Evolutionary conservation across 306 rosid species (phyloP), one percentile per base, ranked within the genome.

Genomic region (Alnus rubra): DNA sequence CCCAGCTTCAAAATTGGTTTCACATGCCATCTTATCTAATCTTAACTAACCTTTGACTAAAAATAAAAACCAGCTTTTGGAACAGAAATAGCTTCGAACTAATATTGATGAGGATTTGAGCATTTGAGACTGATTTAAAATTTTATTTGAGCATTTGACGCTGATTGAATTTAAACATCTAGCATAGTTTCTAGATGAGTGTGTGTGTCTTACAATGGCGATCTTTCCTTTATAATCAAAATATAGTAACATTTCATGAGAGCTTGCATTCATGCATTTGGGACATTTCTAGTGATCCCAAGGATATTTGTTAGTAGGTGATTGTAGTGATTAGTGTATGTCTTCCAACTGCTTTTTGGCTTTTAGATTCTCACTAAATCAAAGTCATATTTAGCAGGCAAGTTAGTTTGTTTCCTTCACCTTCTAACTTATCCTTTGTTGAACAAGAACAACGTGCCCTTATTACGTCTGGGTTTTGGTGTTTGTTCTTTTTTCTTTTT

Each of bases 401-500:
- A 23, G 39, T 28, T 69, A 55, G 1, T 4, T 73, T 73, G n/a
- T 59, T 44, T 30, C 19, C 19, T 74, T 31, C 5, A 10, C 58
- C 42, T 44, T n/a, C 31, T 58, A 58, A 39, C 45, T 42, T 5
- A 42, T 42, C 45, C 45, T 4, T 42, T 42, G 45, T 42, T 7
- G 7, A 42, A 42, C 45, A 31, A 23, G 56, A 67, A 9, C 14
- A 12, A 23, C 44, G n/a, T 68, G 74, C 10, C 58, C 12, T 42
- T 11, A 1, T 48, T 9, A 49, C 3, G 52, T 12, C 19, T 75
- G 45, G 30, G 3, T 23, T 19, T 30, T 65, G 45, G 45, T 19
- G 49, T 81, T 51, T 78, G 37, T 51, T 78, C 45, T 37, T 78
- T 53, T 81, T 56, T 76, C 33, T 81, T 74, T 77, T 80, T 85